A percentile compares a stretch with the other conserved stretches of the same genome.
Evolutionary conservation across 2,329 filamentous ascomycete species (phyloP).

Genomic region (Myriosclerotinia curreyana): DNA sequence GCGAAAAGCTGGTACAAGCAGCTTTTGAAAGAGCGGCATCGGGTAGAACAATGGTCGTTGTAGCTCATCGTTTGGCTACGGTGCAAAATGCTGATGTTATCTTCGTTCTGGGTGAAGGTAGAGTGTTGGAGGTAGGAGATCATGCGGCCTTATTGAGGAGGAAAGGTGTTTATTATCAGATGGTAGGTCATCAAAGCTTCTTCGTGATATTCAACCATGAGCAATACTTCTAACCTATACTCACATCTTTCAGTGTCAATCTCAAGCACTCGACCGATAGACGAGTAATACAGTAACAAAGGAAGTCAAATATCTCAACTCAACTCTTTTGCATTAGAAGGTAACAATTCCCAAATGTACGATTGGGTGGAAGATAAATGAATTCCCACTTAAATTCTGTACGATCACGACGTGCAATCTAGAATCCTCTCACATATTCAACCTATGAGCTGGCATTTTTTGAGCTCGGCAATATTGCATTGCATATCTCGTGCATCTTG

Average conservation of each 20-base stretch:
- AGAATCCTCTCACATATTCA: slow-evolving; percentile 11
- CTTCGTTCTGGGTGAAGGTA: slow-evolving; percentile 36
- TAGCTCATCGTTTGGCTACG: slow-evolving; percentile 74
- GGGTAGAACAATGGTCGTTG: slow-evolving; percentile 70
- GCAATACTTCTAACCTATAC: background rate
- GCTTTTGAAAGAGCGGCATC: slow-evolving; percentile 64
- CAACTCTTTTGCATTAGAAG: background rate
- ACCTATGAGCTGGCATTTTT: slow-evolving; percentile 18
- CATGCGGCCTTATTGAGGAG: slow-evolving; percentile 32
- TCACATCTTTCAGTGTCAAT: slow-evolving; percentile 27
- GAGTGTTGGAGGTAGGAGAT: slow-evolving; percentile 34
- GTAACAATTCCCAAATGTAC: background rate
- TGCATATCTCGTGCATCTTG: slow-evolving; percentile 20
- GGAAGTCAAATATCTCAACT: background rate
- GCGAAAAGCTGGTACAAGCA: slow-evolving; percentile 57
- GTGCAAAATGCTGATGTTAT: slow-evolving; percentile 62
- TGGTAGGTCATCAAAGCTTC: slow-evolving; percentile 29
- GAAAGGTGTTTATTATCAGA: slow-evolving; percentile 37
- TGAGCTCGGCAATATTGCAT: slow-evolving; percentile 19
- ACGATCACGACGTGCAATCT: slow-evolving; percentile 13
- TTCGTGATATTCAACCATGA: background rate
- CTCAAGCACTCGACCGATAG: slow-evolving; percentile 28
- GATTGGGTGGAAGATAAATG: background rate
- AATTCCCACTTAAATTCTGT: slow-evolving; percentile 4
- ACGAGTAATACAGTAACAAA: background rate